Evolutionary conservation across 2,329 filamentous ascomycete species (phyloP).

Genomic region (Cercospora sojina): DNA sequence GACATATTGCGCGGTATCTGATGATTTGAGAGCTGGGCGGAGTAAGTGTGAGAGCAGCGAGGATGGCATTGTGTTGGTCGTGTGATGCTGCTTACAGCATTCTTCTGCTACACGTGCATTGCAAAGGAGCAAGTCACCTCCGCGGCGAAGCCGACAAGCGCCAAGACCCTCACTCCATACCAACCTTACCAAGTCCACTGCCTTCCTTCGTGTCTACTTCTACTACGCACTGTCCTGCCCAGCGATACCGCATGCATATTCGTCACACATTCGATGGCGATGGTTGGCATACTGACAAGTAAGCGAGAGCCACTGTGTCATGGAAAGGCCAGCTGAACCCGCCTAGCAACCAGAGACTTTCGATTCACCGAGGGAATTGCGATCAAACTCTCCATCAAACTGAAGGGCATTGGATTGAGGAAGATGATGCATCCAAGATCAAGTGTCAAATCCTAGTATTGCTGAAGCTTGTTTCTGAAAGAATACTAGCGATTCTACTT

Average conservation of each 20-base stretch:
- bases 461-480: neutral
- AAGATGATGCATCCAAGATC: neutral
- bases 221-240: neutral
- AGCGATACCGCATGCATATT: neutral
- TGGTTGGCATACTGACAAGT: neutral
- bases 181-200: neutral
- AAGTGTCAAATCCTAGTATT: neutral
- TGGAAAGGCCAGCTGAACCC: neutral
- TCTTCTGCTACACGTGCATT: conserved; percentile 3
- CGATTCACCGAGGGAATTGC: neutral
- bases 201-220: neutral
- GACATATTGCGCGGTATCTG: conserved; percentile 29
- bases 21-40: conserved; percentile 28
- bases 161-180: neutral
- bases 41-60: conserved; percentile 24
- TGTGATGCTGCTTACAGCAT: conserved; percentile 18
- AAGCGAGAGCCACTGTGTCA: neutral
- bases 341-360: neutral
- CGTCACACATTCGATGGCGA: neutral
- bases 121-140: conserved; percentile 13
- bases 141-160: conserved; percentile 7
- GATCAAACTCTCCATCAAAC: neutral
- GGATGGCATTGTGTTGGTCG: conserved; percentile 27
- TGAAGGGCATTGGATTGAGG: neutral
- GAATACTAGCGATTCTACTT: neutral